Evolutionary conservation across 2,329 filamentous ascomycete species (phyloP).

Genomic region (Orbilia blumenaviensis): DNA sequence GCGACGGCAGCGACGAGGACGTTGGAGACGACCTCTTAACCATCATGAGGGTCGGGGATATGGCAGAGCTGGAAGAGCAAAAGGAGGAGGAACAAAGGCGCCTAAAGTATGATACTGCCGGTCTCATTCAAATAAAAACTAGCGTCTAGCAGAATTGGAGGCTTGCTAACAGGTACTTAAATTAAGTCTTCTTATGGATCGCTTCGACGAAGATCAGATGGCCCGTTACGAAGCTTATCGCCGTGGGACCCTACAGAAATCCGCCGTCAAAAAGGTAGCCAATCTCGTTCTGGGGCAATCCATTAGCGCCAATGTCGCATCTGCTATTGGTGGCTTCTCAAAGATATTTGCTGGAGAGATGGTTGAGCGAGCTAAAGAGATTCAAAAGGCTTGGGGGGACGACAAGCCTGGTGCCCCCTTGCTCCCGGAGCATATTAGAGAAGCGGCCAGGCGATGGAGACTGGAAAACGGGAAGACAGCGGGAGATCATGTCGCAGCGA

Average conservation of each 20-base stretch:
- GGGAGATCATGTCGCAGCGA: constrained; percentile 54
- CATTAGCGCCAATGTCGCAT: constrained; percentile 72
- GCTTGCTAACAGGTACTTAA: constrained; percentile 3
- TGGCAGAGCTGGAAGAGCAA: constrained; percentile 72
- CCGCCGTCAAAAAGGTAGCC: constrained; percentile 67
- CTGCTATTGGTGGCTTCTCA: constrained; percentile 71
- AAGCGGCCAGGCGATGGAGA: constrained; percentile 57
- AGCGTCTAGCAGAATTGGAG: no score
- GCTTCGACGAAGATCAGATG: constrained; percentile 64
- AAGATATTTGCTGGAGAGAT: constrained; percentile 74
- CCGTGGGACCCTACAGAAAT: constrained; percentile 65
- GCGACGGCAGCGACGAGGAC: constrained; percentile 69
- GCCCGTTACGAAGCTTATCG: constrained; percentile 65
- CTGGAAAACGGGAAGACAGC: constrained; percentile 57
- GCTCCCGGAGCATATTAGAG: constrained; percentile 57
- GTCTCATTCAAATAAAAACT: neutral
- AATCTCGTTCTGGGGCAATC: constrained; percentile 75
- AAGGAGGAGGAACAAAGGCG: constrained; percentile 72
- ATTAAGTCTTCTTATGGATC: constrained; percentile 56
- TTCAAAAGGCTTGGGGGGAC: constrained; percentile 67
- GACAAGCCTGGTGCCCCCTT: constrained; percentile 55
- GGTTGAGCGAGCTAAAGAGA: constrained; percentile 71
- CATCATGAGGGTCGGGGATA: constrained; percentile 67
- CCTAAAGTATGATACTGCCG: constrained; percentile 49
- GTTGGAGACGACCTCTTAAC: constrained; percentile 62